These are phyloP conservation scores for Teunomyces atbi DNA, from an alignment of 805 yeast genomes.

Conservation along the genomic window DNA sequence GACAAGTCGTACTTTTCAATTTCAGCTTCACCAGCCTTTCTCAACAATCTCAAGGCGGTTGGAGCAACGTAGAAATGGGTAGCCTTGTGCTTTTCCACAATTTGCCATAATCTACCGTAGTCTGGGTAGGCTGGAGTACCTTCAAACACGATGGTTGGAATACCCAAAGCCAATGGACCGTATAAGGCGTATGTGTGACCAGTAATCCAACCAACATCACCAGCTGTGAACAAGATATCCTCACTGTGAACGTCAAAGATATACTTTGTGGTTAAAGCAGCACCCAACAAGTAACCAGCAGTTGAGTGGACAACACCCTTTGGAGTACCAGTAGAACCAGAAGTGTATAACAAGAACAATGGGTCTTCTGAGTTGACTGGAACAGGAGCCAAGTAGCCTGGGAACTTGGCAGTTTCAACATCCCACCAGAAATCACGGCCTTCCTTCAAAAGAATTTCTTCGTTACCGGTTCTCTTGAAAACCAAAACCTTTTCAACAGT, in stretches of 20 bases:
- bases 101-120: constrained; percentile 77
- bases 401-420: constrained; percentile 62
- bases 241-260: constrained; percentile 73
- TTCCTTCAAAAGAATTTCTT: constrained; percentile 45
- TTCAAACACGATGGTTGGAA: constrained; percentile 77
- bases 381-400: constrained; percentile 69
- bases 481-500: constrained; percentile 69
- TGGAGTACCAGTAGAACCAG: constrained; percentile 88
- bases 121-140: constrained; percentile 87
- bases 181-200: constrained; percentile 83
- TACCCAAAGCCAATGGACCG: constrained; percentile 76
- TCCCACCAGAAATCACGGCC: constrained; percentile 79
- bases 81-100: constrained; percentile 66
- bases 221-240: constrained; percentile 80
- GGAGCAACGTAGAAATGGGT: constrained; percentile 85
- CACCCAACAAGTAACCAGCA: constrained; percentile 76
- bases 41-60: constrained; percentile 73
- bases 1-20: constrained; percentile 61
- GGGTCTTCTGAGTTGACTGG: constrained; percentile 82
- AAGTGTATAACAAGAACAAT: constrained; percentile 74
- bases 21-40: constrained; percentile 68
- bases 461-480: constrained; percentile 68
- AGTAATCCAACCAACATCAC: constrained; percentile 90
- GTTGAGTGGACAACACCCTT: constrained; percentile 83
- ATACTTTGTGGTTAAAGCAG: constrained; percentile 70